Conservation (phyloP, 345 rosid species). For the Syzygium oleosum region DNA sequence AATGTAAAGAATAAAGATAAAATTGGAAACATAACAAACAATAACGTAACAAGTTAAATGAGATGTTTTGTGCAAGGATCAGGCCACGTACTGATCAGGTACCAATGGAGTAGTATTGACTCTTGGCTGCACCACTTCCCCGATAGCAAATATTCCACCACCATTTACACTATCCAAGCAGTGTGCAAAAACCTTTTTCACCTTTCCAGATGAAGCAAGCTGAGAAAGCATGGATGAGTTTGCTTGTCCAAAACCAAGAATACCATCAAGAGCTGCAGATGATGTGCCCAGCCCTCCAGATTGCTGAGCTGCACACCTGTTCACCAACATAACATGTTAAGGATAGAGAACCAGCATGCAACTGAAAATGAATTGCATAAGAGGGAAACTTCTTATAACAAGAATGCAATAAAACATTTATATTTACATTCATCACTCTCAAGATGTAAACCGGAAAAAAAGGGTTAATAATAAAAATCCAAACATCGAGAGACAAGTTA, state of each 20-base stretch:
- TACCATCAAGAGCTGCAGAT: conserved; percentile 68
- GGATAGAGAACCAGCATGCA: neutral
- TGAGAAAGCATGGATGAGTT: conserved; percentile 82
- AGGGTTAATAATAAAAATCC: neutral
- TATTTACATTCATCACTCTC: neutral
- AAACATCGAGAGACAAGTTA: neutral
- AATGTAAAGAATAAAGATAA: neutral
- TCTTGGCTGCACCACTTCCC: conserved; percentile 60
- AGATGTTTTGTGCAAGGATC: conserved; percentile 5
- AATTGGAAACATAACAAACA: neutral
- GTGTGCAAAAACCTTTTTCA: conserved; percentile 64
- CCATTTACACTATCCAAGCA: conserved; percentile 68
- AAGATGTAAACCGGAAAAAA: neutral
- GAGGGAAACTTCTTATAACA: neutral
- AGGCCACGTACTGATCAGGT: conserved; percentile 55
- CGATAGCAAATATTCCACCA: conserved; percentile 85
- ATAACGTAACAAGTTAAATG: neutral
- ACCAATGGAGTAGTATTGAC: conserved; percentile 66
- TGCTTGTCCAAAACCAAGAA: conserved; percentile 86
- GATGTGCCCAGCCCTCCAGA: conserved; percentile 62
- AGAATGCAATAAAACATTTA: neutral
- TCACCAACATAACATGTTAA: neutral
- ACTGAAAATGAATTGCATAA: neutral
- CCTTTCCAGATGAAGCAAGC: conserved; percentile 56
- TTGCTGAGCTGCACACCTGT: conserved; percentile 68